These are phyloP conservation scores for Fusarium sp. DNA, from an alignment of 2,329 filamentous ascomycete genomes.

Conservation along the genomic window DNA sequence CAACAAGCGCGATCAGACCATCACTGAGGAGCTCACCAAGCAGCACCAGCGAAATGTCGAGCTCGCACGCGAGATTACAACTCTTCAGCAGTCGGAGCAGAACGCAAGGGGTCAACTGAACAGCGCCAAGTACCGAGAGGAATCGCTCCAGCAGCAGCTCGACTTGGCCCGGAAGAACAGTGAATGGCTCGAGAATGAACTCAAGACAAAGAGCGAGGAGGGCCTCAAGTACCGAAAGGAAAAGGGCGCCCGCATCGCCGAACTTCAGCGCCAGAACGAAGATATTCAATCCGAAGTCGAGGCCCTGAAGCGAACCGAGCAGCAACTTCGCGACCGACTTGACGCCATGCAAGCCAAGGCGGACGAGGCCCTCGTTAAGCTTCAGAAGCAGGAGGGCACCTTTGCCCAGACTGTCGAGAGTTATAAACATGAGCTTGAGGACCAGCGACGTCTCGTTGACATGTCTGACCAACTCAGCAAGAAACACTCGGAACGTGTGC, in stretches of 20 bases:
- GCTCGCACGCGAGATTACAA: conserved; percentile 82
- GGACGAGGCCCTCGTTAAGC: conserved; percentile 82
- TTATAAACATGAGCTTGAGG: conserved; percentile 87
- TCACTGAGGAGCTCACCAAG: conserved; percentile 86
- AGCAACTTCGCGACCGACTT: conserved; percentile 81
- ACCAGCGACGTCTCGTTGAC: conserved; percentile 82
- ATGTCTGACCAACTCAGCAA: conserved; percentile 81
- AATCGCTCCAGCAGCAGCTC: conserved; percentile 89
- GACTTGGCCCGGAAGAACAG: conserved; percentile 89
- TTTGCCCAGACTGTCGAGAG: conserved; percentile 85
- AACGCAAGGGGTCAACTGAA: conserved; percentile 81
- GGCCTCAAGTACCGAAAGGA: conserved; percentile 93
- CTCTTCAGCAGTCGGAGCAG: conserved; percentile 86
- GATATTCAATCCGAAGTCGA: conserved; percentile 83
- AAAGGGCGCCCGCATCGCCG: conserved; percentile 88
- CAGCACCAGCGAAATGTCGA: conserved; percentile 91
- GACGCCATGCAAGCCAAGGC: conserved; percentile 87
- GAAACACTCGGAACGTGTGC: conserved; percentile 75
- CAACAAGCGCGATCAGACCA: conserved; percentile 83
- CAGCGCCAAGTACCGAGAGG: conserved; percentile 89
- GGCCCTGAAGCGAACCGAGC: conserved; percentile 80
- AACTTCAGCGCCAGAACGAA: conserved; percentile 88
- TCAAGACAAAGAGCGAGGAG: conserved; percentile 90
- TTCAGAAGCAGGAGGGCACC: conserved; percentile 87
- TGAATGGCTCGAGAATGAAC: conserved; percentile 91